Conservation (phyloP, 495 filamentous ascomycete species). For the Baudoinia panamericana region DNA sequence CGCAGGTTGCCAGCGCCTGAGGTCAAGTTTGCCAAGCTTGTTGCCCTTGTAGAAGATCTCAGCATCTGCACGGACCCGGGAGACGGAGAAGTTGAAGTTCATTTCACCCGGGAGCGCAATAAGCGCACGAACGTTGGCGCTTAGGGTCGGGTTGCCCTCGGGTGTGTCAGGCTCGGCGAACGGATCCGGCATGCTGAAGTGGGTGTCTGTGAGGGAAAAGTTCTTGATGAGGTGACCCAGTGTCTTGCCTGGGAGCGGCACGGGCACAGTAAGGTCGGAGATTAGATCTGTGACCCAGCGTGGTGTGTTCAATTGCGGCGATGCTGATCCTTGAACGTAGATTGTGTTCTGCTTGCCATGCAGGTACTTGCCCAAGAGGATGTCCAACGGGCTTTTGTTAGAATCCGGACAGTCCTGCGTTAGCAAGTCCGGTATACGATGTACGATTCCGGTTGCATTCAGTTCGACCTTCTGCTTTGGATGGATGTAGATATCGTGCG, state of each 20-base stretch:
- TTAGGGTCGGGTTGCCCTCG: slow-evolving; percentile 60
- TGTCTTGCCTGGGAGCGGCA: slow-evolving; percentile 67
- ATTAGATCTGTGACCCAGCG: slow-evolving; percentile 71
- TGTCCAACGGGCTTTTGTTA: slow-evolving; percentile 68
- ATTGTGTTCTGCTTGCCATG: slow-evolving; percentile 63
- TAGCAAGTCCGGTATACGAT: slow-evolving; percentile 55
- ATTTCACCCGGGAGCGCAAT: slow-evolving; percentile 70
- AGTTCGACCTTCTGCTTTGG: slow-evolving; percentile 53
- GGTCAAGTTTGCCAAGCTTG: slow-evolving; percentile 62
- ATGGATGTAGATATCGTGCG: slow-evolving; percentile 47
- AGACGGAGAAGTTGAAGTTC: slow-evolving; percentile 68
- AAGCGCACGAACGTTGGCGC: slow-evolving; percentile 64
- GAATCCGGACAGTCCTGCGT: slow-evolving; percentile 58
- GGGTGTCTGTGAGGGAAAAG: slow-evolving; percentile 70
- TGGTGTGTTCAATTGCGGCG: slow-evolving; percentile 52
- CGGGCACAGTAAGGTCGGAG: slow-evolving; percentile 66
- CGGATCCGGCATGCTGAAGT: slow-evolving; percentile 69
- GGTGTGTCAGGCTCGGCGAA: slow-evolving; percentile 64
- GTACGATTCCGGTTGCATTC: slow-evolving; percentile 54
- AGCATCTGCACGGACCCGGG: slow-evolving; percentile 56
- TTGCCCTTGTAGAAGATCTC: slow-evolving; percentile 63
- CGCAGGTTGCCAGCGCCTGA: slow-evolving; percentile 71
- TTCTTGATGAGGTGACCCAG: slow-evolving; percentile 73
- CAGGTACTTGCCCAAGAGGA: slow-evolving; percentile 69
- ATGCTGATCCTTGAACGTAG: slow-evolving; percentile 62